Evolutionary conservation across 805 yeast species (phyloP), one percentile per base, ranked within the genome.

Genomic region (Hanseniaspora lachancei): DNA sequence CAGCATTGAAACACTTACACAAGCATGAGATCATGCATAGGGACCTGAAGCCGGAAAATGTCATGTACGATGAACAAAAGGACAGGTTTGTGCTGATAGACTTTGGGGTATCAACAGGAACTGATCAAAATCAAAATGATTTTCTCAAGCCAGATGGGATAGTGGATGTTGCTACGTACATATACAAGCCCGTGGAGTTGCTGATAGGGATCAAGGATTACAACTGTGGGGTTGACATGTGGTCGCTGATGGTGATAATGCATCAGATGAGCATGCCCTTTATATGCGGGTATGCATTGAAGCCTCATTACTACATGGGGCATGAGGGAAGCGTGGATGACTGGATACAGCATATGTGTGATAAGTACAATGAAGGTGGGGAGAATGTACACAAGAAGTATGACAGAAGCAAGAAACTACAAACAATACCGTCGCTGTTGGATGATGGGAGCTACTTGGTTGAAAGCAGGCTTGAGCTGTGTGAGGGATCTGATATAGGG

Each of bases 31-130:
- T 89, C 58, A 88, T 89, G 75, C 97, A 89, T 66, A 75, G 97
- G 63, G 97, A 89, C 70, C 89, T 89, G 56, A 89, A 89, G 69
- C 95, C 96, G 10, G 95, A 88, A 63, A 89, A 89, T 68, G 82
- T 89, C 58, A 82, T 88, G 91, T 85, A 87, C 60, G 93, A 86
- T 15, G 36, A 35, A 5, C 58, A 47, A 18, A 20, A 12, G 0
- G 41, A 35, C 1, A n/a, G 36, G 2, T 41, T 40, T 12, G 32
- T 23, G 2, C 7, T 83, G 1, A 77, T 80, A 16, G 95, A 87
- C 62, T 82, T 83, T 67, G 93, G 95, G 7, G 75, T 80, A 2
- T 81, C 86, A 40, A 75, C 77, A 51, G 64, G 64, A 40, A 75
- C 77, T 51, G 63, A 63, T 47, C 57, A 61, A 1, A 63, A 66